Conservation (phyloP, 2,329 filamentous ascomycete species). For the Furcasterigmium furcatum region DNA sequence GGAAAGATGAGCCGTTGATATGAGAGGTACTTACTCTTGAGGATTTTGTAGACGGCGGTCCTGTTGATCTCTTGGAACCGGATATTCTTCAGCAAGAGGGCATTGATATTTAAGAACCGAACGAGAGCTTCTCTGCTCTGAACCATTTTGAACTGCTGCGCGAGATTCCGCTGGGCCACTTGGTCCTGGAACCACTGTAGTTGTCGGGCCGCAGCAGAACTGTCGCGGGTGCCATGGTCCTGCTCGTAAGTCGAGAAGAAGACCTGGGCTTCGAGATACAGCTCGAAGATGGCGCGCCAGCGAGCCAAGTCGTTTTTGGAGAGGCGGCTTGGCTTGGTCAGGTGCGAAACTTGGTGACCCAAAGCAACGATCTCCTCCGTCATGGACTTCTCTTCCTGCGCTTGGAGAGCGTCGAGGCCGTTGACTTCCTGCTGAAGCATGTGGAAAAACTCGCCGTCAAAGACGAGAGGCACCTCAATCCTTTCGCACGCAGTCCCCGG, state of each 20-base stretch:
- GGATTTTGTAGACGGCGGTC: slow-evolving; percentile 73
- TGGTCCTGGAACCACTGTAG: slow-evolving; percentile 71
- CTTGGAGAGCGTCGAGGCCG: slow-evolving; percentile 65
- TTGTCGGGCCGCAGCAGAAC: slow-evolving; percentile 62
- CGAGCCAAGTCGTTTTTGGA: slow-evolving; percentile 65
- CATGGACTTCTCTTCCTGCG: slow-evolving; percentile 62
- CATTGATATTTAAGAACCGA: slow-evolving; percentile 70
- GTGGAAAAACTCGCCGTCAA: slow-evolving; percentile 77
- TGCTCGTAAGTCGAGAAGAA: slow-evolving; percentile 78
- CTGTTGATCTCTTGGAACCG: slow-evolving; percentile 84
- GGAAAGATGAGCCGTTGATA: background rate
- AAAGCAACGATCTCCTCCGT: slow-evolving; percentile 60
- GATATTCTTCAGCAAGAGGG: slow-evolving; percentile 72
- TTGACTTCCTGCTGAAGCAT: slow-evolving; percentile 70
- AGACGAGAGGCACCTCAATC: slow-evolving; percentile 74
- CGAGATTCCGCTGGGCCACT: slow-evolving; percentile 56
- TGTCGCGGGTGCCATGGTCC: slow-evolving; percentile 65
- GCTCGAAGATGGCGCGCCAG: slow-evolving; percentile 79
- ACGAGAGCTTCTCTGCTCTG: slow-evolving; percentile 63
- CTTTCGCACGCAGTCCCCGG: slow-evolving; percentile 16
- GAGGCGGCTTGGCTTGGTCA: slow-evolving; percentile 61
- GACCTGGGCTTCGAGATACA: slow-evolving; percentile 75
- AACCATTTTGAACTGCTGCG: slow-evolving; percentile 60
- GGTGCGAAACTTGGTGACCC: slow-evolving; percentile 59
- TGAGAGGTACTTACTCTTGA: slow-evolving; percentile 63